Evolutionary conservation across 2,329 filamentous ascomycete species (phyloP), one percentile per base, ranked within the genome.

Genomic region (Cryphonectria naterciae): DNA sequence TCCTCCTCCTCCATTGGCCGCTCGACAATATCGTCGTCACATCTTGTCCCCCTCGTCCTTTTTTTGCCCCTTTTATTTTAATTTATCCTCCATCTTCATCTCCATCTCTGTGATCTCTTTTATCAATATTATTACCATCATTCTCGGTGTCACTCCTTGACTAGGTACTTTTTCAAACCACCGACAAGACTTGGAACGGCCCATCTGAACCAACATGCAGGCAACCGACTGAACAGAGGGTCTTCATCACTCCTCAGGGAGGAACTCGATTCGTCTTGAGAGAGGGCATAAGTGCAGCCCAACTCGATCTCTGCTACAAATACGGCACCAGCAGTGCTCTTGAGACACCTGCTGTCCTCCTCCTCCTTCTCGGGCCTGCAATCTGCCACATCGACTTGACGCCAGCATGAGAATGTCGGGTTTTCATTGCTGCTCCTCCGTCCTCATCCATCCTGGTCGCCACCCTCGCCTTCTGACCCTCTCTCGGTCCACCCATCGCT

Each of bases 331-430:
- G 25, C 25, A 11, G 22, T 49, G 46, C 17, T 49, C 5, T 22
- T 19, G 46, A 49, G 22, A 19, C 22, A 52, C 46, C 46, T 19
- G 46, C 46, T n/a, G 46, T 52, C 46, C 19, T 25, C 46, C 52
- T 32, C 15, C 19, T 17, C 22, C 22, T 13, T 11, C 22, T 52
- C 49, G 52, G 28, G n/a, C 52, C n/a, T 56, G n/a, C n/a, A 56
- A 3, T 17, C 52, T 25, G 8, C 22, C 4, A 56, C 52, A 28
- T 56, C 28, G 28, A 32, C 15, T 32, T 35, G 15, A 32, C 54
- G 13, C 35, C 5, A 61, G 58, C 17, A 39, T 39, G 61, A 68
- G 68, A 41, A 72, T 72, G 70, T 70, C 70, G 63, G 32, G 41
- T 72, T 68, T 58, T 58, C 68, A n/a, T 60, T 39, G 35, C n/a